Evolutionary conservation across 1,284 basidiomycete species (phyloP), one percentile per base, ranked within the genome.

Genomic region (Papiliotrema terrestris): DNA sequence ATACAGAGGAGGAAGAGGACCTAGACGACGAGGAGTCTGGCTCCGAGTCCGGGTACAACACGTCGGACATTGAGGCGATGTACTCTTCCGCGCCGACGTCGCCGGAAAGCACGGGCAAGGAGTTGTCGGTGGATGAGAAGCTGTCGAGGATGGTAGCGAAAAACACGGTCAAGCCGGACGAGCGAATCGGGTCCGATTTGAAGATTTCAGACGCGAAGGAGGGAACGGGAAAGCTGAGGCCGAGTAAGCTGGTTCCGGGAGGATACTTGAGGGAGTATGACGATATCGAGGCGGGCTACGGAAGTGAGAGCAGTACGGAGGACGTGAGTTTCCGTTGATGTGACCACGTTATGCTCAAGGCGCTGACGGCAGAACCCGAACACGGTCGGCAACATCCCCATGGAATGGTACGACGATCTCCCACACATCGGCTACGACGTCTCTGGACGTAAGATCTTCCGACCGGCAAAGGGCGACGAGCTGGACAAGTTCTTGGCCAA

Each of bases 341-440:
- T 43, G 14, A 19, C 17, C 22, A 20, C 8, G 6, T 5, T 29
- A 36, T 45, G 20, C 45, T 49, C 32, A 17, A 23, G 32, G 23
- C 9, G 22, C 54, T 45, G 41, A 55, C 35, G 45, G 44, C 45
- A 96, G 91, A 83, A 86, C 59, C 89, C 90, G 36, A 98, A 98
- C 76, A 88, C 94, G 55, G 86, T 97, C 65, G 96, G 96, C 56
- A 85, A 96, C 78, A 83, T 99, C 54, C 96, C 96, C 45, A 87
- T 91, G 80, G 92, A 98, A 73, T 99, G 95, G 92, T 99, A 99
- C 78, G 96, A 98, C 75, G 95, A 98, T 79, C 81, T 99, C 64
- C 96, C 96, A n/a, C 96, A 99, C 79, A 86, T 99, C 70, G 96
- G 96, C 46, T 99, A 99, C 79, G 86, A 93, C 76, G 87, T 98